Evolutionary conservation across 805 yeast species (phyloP).

Genomic region (Myxozyma udenii): DNA sequence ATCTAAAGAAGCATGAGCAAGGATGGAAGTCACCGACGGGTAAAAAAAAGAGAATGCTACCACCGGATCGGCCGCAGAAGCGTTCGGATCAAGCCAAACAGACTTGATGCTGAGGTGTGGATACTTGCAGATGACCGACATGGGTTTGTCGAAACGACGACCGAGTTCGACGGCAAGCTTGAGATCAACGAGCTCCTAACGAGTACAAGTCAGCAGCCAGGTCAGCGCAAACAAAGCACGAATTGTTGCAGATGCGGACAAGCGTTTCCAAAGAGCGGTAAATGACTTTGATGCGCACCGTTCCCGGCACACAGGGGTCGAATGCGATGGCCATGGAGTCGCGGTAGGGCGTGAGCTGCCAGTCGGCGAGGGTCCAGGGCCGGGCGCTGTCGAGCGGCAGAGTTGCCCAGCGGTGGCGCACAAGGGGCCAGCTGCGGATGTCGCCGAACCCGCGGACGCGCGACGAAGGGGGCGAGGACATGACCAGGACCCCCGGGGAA

Average conservation of each 20-base stretch:
- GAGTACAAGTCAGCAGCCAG: neutral
- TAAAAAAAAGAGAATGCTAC: no score
- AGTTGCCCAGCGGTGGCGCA: neutral
- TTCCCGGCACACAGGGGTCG: neutral
- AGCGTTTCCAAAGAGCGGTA: neutral
- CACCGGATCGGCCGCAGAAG: neutral
- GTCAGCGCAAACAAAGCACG: neutral
- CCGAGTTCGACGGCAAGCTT: neutral
- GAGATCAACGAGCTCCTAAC: neutral
- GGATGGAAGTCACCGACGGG: no score
- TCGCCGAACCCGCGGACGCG: no score
- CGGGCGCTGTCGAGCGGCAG: neutral
- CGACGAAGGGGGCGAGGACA: neutral
- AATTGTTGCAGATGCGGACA: no score
- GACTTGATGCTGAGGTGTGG: neutral
- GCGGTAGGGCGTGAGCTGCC: constrained; percentile 26
- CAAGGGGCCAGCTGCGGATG: no score
- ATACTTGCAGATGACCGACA: neutral
- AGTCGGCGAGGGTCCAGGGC: constrained; percentile 10
- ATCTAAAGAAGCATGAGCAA: no score
- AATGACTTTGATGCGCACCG: neutral
- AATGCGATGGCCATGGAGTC: constrained; percentile 17
- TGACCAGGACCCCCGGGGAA: no score
- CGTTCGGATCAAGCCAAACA: neutral
- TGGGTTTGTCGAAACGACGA: neutral